These are phyloP conservation scores for Sporothrix mexicana DNA, from an alignment of 2,329 filamentous ascomycete genomes.

Conservation along the genomic window DNA sequence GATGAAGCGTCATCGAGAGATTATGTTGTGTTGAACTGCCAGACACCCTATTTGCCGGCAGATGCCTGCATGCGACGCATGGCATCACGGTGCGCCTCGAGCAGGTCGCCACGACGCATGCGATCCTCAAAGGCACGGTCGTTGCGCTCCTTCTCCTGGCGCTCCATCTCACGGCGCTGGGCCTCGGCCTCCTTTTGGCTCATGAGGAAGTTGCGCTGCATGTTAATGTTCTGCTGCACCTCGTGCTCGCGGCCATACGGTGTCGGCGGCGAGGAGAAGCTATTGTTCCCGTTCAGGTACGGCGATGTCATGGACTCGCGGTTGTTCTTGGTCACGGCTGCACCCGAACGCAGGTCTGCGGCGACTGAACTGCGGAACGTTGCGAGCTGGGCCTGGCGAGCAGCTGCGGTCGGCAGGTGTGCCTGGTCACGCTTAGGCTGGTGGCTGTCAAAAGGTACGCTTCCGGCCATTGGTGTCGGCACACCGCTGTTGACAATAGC, in stretches of 20 bases:
- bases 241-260: constrained; percentile 39
- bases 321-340: constrained; percentile 37
- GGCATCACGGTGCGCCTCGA: constrained; percentile 77
- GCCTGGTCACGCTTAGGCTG: constrained; percentile 57
- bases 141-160: constrained; percentile 61
- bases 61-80: constrained; percentile 76
- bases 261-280: constrained; percentile 2
- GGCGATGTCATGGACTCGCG: constrained; percentile 41
- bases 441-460: constrained; percentile 57
- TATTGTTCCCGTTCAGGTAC: constrained; percentile 39
- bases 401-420: constrained; percentile 49
- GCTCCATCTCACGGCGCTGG: constrained; percentile 63
- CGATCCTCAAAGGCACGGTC: constrained; percentile 72
- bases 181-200: constrained; percentile 68
- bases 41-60: constrained; percentile 16
- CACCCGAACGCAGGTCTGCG: constrained; percentile 60
- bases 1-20: neutral
- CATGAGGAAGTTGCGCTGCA: constrained; percentile 62
- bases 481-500: neutral
- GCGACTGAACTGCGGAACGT: constrained; percentile 71
- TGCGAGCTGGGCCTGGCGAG: constrained; percentile 65
- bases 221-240: constrained; percentile 57
- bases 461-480: constrained; percentile 43
- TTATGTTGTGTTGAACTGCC: neutral
- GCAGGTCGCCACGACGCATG: constrained; percentile 77